A percentile compares a stretch with the other conserved stretches of the same genome.
Evolutionary conservation across 495 filamentous ascomycete genomes (phyloP).

Genomic region (Choiromyces venosus): DNA sequence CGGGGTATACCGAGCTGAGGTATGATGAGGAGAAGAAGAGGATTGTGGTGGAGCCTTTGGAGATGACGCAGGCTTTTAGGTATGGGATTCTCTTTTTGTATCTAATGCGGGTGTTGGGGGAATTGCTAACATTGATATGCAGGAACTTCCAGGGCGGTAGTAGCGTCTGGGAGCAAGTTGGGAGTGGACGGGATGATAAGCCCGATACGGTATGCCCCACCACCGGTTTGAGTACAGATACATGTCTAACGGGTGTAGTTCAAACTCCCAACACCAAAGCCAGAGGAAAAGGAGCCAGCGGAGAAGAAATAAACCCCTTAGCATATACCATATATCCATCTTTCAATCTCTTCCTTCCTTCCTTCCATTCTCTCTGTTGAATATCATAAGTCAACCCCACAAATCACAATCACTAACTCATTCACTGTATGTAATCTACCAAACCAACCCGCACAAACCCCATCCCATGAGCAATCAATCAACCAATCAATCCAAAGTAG

Average conservation of each 20-base stretch:
- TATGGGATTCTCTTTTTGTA: slow-evolving; percentile 6
- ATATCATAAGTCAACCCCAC: background rate
- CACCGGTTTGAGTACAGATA: background rate
- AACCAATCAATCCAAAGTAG: background rate
- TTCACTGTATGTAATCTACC: background rate
- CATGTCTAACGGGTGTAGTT: slow-evolving; percentile 49
- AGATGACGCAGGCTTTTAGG: slow-evolving; percentile 92
- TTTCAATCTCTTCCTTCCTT: background rate
- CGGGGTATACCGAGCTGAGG: slow-evolving; percentile 95
- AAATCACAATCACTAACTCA: background rate
- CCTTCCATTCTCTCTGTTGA: background rate
- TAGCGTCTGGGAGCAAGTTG: slow-evolving; percentile 84
- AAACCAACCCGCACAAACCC: background rate
- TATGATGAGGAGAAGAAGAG: slow-evolving; percentile 99
- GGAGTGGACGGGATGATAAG: slow-evolving; percentile 67
- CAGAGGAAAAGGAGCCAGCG: slow-evolving; percentile 71
- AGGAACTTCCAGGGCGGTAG: slow-evolving; percentile 91
- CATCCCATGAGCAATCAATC: background rate
- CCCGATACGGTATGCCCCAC: slow-evolving; percentile 61
- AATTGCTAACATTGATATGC: slow-evolving; percentile 47
- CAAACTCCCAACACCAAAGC: slow-evolving; percentile 90
- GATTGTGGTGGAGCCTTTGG: slow-evolving; percentile 93
- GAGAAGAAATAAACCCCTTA: slow-evolving; percentile 72
- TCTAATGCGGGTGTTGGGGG: background rate
- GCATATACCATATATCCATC: background rate